These are phyloP conservation scores for Cytospora piceicola DNA, from an alignment of 2,329 filamentous ascomycete species.

Conservation along the genomic window DNA sequence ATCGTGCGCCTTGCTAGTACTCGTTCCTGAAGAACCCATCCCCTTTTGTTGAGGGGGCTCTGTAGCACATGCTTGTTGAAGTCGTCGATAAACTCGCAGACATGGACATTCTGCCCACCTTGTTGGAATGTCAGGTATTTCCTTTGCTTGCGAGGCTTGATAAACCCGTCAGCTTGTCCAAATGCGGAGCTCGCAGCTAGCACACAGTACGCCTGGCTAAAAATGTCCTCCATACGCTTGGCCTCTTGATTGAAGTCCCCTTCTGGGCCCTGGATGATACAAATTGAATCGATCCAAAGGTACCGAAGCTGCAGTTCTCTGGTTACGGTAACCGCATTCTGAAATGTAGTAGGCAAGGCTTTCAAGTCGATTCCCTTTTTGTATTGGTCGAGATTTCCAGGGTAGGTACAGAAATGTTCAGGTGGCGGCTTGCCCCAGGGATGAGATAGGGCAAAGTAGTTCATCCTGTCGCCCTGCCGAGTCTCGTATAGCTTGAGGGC, in stretches of 20 bases:
- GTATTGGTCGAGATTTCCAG: neutral
- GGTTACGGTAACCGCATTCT: conserved; percentile 18
- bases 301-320: conserved; percentile 1
- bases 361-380: neutral
- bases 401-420: conserved; percentile 19
- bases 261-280: conserved; percentile 19
- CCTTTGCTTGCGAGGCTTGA: conserved; percentile 27
- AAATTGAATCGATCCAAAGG: conserved; percentile 29
- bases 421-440: conserved; percentile 26
- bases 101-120: conserved; percentile 25
- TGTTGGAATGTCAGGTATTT: conserved; percentile 19
- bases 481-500: conserved; percentile 27
- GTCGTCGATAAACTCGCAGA: conserved; percentile 39
- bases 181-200: conserved; percentile 33
- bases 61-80: conserved; percentile 40
- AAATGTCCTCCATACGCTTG: conserved; percentile 34
- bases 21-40: conserved; percentile 46
- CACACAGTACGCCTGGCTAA: conserved; percentile 35
- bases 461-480: neutral
- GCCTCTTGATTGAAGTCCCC: conserved; percentile 33
- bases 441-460: conserved; percentile 33
- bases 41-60: conserved; percentile 40
- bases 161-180: conserved; percentile 33
- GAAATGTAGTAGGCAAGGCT: neutral
- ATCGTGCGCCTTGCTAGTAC: conserved; percentile 44